phyloP scores from a whole-genome alignment of 208 protist species.

The Acanthamoeba lugdunensis region DNA sequence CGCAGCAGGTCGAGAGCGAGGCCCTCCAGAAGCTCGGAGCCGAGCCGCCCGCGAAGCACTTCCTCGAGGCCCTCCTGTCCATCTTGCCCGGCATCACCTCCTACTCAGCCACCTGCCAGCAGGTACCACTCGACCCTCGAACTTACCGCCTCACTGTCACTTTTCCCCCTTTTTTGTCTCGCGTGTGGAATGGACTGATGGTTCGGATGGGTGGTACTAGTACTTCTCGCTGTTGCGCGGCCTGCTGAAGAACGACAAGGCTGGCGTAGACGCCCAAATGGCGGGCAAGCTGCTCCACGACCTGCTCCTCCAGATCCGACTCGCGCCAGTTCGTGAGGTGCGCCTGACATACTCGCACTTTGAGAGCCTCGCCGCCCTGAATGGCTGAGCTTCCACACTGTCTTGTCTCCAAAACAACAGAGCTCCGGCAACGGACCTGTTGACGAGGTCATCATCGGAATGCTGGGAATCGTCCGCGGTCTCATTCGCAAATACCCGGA shows the following conservation, averaged over 20 bases:
- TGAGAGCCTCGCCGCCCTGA: too few species aligned
- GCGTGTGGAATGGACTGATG: not conserved
- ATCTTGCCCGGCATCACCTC: constrained; percentile 36
- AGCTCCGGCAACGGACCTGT: constrained; percentile 3
- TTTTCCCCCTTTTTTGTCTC: not conserved
- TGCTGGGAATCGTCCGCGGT: not conserved
- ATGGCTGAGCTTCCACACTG: not conserved
- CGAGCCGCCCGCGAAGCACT: constrained; percentile 62
- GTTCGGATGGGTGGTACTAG: not conserved
- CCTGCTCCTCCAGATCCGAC: constrained; percentile 41
- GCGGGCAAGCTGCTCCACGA: constrained; percentile 67
- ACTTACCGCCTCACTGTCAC: too few species aligned
- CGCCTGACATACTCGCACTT: not conserved
- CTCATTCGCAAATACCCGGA: constrained; percentile 41
- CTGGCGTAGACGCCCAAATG: not conserved
- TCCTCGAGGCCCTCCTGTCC: constrained; percentile 56
- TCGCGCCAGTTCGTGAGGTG: constrained; percentile 52
- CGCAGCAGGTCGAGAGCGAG: not conserved
- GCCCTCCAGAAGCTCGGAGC: constrained; percentile 7
- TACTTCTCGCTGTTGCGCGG: constrained; percentile 46
- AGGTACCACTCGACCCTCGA: not conserved
- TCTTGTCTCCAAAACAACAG: not conserved
- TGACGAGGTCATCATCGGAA: constrained; percentile 60
- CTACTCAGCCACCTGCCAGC: constrained; percentile 30
- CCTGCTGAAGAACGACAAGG: constrained; percentile 31